Percentiles rank a stretch among this genome's conserved stretches.
phyloP scores from a whole-genome alignment of 495 filamentous ascomycete species.

The Hyphodiscus hymeniophilus region DNA sequence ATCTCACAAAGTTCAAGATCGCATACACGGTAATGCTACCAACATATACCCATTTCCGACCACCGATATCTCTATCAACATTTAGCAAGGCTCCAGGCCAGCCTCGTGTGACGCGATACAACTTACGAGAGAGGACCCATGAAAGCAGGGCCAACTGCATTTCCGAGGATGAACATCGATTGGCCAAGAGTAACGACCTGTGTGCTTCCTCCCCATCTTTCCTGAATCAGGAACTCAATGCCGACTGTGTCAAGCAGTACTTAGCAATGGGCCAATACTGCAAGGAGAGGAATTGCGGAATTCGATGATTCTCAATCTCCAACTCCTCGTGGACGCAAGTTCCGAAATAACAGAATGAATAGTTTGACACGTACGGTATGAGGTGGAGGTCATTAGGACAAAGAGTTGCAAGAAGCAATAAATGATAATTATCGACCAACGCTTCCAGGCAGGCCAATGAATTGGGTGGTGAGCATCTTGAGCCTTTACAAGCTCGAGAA shows the following conservation, averaged over 20 bases:
- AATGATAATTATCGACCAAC: slow-evolving; percentile 24
- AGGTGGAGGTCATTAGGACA: slow-evolving; percentile 26
- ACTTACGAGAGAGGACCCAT: slow-evolving; percentile 65
- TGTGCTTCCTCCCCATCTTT: slow-evolving; percentile 26
- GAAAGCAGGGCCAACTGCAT: slow-evolving; percentile 58
- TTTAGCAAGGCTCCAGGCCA: neutral
- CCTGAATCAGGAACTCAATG: slow-evolving; percentile 25
- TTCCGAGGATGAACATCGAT: slow-evolving; percentile 72
- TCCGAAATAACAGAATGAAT: too few species aligned
- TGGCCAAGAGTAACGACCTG: slow-evolving; percentile 60
- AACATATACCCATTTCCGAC: slow-evolving; percentile 33
- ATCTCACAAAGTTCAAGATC: slow-evolving; percentile 24
- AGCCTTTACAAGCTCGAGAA: slow-evolving; percentile 21
- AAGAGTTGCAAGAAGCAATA: slow-evolving; percentile 30
- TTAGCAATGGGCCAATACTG: too few species aligned
- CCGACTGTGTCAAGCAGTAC: too few species aligned
- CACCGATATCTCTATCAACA: slow-evolving; percentile 26
- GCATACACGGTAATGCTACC: slow-evolving; percentile 26
- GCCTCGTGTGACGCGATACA: neutral
- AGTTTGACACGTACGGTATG: slow-evolving; percentile 13
- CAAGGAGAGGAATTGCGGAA: too few species aligned
- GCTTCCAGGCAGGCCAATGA: slow-evolving; percentile 27
- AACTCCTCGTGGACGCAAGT: too few species aligned
- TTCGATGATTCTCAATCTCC: too few species aligned
- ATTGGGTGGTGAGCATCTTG: slow-evolving; percentile 26